phyloP scores from a whole-genome alignment of 2,329 filamentous ascomycete species.

The Pezicula radicicola region DNA sequence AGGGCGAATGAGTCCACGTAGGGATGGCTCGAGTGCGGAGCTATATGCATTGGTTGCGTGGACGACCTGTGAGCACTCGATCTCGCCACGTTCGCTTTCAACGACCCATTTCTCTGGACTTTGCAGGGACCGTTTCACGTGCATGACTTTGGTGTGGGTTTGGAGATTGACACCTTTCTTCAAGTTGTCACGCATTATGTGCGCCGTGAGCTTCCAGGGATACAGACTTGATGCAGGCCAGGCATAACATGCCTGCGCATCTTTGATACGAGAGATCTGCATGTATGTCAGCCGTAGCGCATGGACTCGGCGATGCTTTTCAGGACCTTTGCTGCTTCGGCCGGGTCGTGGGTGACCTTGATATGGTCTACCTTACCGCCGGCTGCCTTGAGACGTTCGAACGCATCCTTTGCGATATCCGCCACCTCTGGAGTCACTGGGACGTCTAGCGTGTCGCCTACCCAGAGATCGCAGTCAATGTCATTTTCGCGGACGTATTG shows the following conservation, averaged over 20 bases:
- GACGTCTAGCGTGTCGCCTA: slow-evolving; percentile 17
- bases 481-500: slow-evolving; percentile 10
- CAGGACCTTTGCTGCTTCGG: slow-evolving; percentile 9
- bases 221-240: slow-evolving; percentile 29
- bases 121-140: slow-evolving; percentile 10
- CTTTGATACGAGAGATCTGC: slow-evolving; percentile 4
- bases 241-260: background rate
- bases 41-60: slow-evolving; percentile 66
- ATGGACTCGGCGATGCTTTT: background rate
- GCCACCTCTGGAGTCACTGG: slow-evolving; percentile 12
- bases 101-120: slow-evolving; percentile 38
- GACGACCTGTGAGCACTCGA: slow-evolving; percentile 50
- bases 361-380: slow-evolving; percentile 13
- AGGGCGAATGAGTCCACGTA: slow-evolving; percentile 13
- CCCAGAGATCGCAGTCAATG: slow-evolving; percentile 17
- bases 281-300: background rate
- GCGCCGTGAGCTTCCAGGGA: slow-evolving; percentile 56
- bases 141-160: slow-evolving; percentile 42
- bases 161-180: slow-evolving; percentile 44
- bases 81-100: slow-evolving; percentile 49
- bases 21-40: slow-evolving; percentile 13
- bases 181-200: slow-evolving; percentile 45
- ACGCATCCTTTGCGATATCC: background rate
- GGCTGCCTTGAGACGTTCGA: slow-evolving; percentile 6
- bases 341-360: slow-evolving; percentile 12